These are phyloP conservation scores for Mucor indicus DNA, from an alignment of 371 early-diverging fungal genomes.

Conservation along the genomic window DNA sequence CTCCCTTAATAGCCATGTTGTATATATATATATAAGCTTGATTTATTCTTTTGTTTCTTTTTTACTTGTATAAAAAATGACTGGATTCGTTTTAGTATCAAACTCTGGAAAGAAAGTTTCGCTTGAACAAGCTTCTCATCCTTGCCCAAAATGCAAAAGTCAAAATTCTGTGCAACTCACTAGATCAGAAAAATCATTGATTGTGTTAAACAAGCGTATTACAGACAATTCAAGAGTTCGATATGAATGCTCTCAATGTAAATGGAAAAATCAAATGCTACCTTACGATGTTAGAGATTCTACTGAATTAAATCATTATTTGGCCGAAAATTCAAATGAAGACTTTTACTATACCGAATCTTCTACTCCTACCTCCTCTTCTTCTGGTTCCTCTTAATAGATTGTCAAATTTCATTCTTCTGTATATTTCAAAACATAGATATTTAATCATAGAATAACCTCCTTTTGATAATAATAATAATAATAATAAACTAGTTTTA, in stretches of 20 bases:
- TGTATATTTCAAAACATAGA: no score
- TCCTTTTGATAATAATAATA: no score
- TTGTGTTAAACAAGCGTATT: constrained; percentile 30
- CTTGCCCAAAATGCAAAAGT: constrained; percentile 32
- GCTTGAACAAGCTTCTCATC: constrained; percentile 34
- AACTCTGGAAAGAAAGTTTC: constrained; percentile 35
- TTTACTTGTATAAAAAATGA: constrained; percentile 6
- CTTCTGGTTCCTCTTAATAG: constrained; percentile 3
- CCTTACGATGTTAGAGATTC: constrained; percentile 26
- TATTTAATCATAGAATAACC: no score
- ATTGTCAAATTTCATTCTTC: background rate
- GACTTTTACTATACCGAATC: constrained; percentile 13
- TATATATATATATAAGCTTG: no score
- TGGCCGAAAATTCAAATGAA: constrained; percentile 19
- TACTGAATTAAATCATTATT: constrained; percentile 20
- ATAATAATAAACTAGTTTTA: background rate
- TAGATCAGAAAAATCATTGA: constrained; percentile 33
- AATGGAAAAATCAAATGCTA: constrained; percentile 37
- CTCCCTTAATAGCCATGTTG: no score
- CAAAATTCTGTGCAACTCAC: constrained; percentile 34
- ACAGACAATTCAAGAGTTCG: constrained; percentile 30
- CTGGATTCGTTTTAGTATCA: constrained; percentile 23
- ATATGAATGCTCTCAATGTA: constrained; percentile 39
- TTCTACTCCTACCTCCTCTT: constrained; percentile 11
- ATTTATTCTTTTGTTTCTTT: no score